Base-by-base conservation (phyloP, 225 moss, liverwort and hornwort genomes). In the Bryum argenteum region DNA sequence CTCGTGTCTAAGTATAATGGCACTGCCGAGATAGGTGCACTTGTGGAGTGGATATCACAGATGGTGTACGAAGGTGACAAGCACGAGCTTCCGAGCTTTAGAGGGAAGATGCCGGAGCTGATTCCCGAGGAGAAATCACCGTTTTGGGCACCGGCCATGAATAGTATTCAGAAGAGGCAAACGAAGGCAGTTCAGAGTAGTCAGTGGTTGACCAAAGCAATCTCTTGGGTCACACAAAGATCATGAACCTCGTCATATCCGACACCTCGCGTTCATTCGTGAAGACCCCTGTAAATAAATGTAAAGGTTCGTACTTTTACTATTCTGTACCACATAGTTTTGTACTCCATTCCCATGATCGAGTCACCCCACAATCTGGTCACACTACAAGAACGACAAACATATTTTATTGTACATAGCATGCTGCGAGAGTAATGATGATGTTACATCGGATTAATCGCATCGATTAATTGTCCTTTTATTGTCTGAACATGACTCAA, bases 61-160 rank as follows among this genome's bases (percentile, higher is more conserved):
- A 89, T 94, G 91, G 83, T 94, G 13, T 50, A 69, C 20, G 78
- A 85, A 72, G 94, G 94, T 55, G 88, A 94, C 78, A 82, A 79
- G 4, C 69, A 88, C 19, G 72, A 73, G 55, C 82, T 94, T 17
- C 91, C 89, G 11, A 78, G 68, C 60, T 94, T 90, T 77, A 65
- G 65, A 59, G 83, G 83, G 59, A 67, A 55, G 45, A 76, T 76
- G 83, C 79, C 79, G 10, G 75, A 69, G 54, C 65, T 83, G 22
- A 69, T 80, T 54, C 65, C 69, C 1, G 77, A 83, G 71, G 76
- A 83, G 41, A 77, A 66, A 55, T 17, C 33, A 11, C 61, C 76
- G 3, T 73, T 76, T 20, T 79, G 69, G 79, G 76, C n/a, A 9
- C 58, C 58, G 54, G 53, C 67, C 4, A 71, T 75, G 78, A 63